These are phyloP conservation scores for Violaceomyces palustris DNA, from an alignment of 1,284 basidiomycete species.

Conservation along the genomic window DNA sequence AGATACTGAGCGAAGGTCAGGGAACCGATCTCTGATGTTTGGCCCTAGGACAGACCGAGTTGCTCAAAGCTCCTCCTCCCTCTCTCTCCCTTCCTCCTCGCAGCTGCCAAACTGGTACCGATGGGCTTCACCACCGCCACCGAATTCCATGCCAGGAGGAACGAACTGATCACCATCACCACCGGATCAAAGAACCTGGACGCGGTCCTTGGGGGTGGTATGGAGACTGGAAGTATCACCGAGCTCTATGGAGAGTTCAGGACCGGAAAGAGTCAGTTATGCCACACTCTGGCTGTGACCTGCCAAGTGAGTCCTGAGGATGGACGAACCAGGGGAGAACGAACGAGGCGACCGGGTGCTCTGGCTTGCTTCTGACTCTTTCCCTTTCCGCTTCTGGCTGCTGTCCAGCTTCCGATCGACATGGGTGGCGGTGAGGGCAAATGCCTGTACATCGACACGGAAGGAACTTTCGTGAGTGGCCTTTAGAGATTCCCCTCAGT, in stretches of 20 bases:
- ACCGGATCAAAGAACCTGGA: slow-evolving; percentile 96
- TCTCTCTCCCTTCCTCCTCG: not conserved
- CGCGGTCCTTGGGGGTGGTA: slow-evolving; percentile 89
- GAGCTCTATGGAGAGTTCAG: slow-evolving; percentile 98
- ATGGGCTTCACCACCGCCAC: slow-evolving; percentile 98
- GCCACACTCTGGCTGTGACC: slow-evolving; percentile 95
- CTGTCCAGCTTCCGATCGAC: slow-evolving; percentile 82
- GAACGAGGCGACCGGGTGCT: not conserved
- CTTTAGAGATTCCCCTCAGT: not conserved
- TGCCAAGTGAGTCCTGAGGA: slow-evolving; percentile 67
- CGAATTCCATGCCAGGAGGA: slow-evolving; percentile 83
- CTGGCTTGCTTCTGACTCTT: not conserved
- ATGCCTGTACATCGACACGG: slow-evolving; percentile 97
- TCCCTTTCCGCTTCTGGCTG: not conserved
- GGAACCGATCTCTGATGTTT: too few relatives aligned
- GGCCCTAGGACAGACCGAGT: too few relatives aligned
- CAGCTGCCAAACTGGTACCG: slow-evolving; percentile 92
- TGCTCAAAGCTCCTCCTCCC: slow-evolving; percentile 1
- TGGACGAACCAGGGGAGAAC: too few relatives aligned
- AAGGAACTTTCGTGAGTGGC: slow-evolving; percentile 73
- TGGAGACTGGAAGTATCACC: slow-evolving; percentile 97
- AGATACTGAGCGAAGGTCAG: slow-evolving; percentile 83
- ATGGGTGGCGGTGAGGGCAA: slow-evolving; percentile 99
- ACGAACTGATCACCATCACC: slow-evolving; percentile 94
- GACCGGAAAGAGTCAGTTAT: slow-evolving; percentile 96